A percentile compares a stretch with the other conserved stretches of the same genome.
phyloP scores from a whole-genome alignment of 352 stramenopile genomes.

The Globisporangium takayamanum region DNA sequence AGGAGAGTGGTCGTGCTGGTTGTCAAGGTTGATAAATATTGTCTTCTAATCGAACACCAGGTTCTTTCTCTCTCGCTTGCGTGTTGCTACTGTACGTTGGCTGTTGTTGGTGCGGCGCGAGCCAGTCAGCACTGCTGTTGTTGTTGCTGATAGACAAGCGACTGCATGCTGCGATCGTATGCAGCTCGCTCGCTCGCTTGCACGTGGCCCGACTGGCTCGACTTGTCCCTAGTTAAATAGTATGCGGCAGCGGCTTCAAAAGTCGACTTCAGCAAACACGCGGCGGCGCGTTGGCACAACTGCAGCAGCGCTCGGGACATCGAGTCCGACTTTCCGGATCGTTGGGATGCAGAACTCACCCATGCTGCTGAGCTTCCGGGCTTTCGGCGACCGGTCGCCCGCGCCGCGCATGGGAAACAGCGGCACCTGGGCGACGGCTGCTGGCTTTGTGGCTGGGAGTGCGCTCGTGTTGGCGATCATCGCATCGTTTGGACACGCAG shows the following conservation, averaged over 20 bases:
- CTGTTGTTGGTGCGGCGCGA: neutral
- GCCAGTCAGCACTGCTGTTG: too few species aligned
- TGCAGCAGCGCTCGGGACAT: conserved; percentile 15
- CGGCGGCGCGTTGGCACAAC: conserved; percentile 43
- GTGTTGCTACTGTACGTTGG: neutral
- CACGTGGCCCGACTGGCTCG: neutral
- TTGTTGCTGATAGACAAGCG: too few species aligned
- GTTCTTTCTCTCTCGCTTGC: neutral
- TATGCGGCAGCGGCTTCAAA: conserved; percentile 12
- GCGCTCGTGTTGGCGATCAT: conserved; percentile 12
- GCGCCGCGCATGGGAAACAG: conserved; percentile 26
- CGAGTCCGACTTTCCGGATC: conserved; percentile 33
- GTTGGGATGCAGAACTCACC: conserved; percentile 36
- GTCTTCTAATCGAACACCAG: neutral
- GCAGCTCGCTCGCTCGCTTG: neutral
- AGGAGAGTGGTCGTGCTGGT: too few species aligned
- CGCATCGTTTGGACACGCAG: conserved; percentile 17
- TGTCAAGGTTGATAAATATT: conserved; percentile 13
- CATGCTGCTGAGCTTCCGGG: conserved; percentile 52
- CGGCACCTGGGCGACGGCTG: conserved; percentile 3
- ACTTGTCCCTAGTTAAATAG: conserved; percentile 14
- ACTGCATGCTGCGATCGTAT: too few species aligned
- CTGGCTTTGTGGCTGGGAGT: conserved; percentile 4
- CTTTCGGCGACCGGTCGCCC: conserved; percentile 34
- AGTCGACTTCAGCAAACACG: conserved; percentile 78